Evolutionary conservation across 768 basidiomycete species (phyloP).

Genomic region (Boletus pseudo-olivaceus): DNA sequence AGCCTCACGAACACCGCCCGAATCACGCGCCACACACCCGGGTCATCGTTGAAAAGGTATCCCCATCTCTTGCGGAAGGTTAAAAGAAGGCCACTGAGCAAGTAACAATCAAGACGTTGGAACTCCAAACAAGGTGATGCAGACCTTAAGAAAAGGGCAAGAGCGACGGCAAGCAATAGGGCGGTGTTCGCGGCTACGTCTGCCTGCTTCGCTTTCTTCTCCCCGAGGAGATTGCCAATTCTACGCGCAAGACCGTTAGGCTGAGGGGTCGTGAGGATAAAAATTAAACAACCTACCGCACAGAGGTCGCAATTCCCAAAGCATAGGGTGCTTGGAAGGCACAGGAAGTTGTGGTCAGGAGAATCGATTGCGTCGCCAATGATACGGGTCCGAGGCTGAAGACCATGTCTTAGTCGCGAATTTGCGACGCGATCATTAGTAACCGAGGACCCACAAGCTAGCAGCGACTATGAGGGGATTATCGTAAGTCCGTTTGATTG

Average conservation of each 20-base stretch:
- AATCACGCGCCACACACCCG: constrained; percentile 34
- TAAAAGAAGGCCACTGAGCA: constrained; percentile 53
- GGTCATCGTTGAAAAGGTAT: constrained; percentile 70
- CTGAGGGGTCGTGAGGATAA: too few relatives aligned
- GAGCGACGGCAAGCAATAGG: constrained; percentile 57
- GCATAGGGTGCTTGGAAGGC: constrained; percentile 84
- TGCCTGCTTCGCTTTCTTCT: constrained; percentile 69
- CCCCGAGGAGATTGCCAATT: constrained; percentile 86
- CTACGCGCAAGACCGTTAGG: too few relatives aligned
- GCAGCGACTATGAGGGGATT: constrained; percentile 42
- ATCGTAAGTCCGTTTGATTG: constrained; percentile 2
- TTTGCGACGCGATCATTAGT: too few relatives aligned
- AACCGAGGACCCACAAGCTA: constrained; percentile 49
- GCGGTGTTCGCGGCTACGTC: constrained; percentile 62
- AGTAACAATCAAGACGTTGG: too few relatives aligned
- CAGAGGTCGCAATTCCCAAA: constrained; percentile 76
- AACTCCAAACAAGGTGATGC: too few relatives aligned
- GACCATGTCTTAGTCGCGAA: constrained; percentile 13
- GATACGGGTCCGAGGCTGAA: constrained; percentile 71
- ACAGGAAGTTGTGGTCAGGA: constrained; percentile 69
- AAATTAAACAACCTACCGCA: constrained; percentile 67
- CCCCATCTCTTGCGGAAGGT: constrained; percentile 66
- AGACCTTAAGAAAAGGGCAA: constrained; percentile 63
- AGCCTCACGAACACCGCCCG: too few relatives aligned
- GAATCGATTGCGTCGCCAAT: constrained; percentile 85